Evolutionary conservation across 129 eudicot genomes (phyloP).

Genomic region (Escallonia rubra): DNA sequence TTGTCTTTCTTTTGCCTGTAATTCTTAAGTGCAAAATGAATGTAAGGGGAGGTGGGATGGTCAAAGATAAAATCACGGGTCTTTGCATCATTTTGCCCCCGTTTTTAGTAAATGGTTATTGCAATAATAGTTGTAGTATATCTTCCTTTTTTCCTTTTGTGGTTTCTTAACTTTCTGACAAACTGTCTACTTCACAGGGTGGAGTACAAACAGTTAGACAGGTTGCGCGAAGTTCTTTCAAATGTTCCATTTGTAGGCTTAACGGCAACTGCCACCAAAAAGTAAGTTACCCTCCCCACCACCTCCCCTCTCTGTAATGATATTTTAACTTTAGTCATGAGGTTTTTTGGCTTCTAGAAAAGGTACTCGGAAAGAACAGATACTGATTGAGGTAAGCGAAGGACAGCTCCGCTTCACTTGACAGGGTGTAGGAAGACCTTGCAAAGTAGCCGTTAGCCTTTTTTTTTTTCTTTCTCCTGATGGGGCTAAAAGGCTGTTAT

Average conservation of each 20-base stretch:
- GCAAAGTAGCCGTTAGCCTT: too few relatives aligned
- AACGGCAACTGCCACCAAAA: conserved; percentile 96
- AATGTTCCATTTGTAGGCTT: conserved; percentile 82
- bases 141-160: conserved; percentile 4
- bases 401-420: not conserved
- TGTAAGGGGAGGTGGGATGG: too few relatives aligned
- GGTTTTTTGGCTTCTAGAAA: not conserved
- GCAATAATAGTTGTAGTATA: too few relatives aligned
- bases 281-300: conserved; percentile 37
- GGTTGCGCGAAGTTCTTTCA: conserved; percentile 57
- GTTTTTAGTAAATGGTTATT: not conserved
- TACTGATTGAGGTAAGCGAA: not conserved
- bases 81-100: not conserved
- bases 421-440: not conserved
- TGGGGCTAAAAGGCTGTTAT: too few relatives aligned
- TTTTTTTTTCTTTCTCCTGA: too few relatives aligned
- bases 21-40: too few relatives aligned
- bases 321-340: not conserved
- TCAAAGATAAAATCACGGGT: not conserved
- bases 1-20: too few relatives aligned
- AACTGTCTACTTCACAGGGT: conserved; percentile 42
- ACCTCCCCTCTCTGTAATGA: not conserved
- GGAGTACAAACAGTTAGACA: conserved; percentile 79
- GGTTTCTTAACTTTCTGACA: conserved; percentile 4
- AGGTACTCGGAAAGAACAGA: not conserved